Evolutionary conservation across 352 stramenopile species (phyloP).

Genomic region (Phytopythium helicoides): DNA sequence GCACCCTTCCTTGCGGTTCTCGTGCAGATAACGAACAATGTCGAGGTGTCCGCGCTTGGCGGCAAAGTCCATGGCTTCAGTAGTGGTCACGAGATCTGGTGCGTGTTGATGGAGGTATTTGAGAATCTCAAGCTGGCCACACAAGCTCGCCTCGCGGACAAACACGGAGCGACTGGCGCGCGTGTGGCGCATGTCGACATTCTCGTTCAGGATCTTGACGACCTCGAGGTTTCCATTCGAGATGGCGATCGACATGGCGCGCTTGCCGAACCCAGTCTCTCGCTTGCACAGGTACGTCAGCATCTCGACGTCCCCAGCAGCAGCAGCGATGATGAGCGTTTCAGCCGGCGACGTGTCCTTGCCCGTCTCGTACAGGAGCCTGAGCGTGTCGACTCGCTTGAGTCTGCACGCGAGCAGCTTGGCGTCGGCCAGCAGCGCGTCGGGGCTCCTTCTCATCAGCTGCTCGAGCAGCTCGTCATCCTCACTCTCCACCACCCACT

Average conservation of each 20-base stretch:
- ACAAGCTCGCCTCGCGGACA: conserved; percentile 28
- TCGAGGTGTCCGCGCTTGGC: conserved; percentile 19
- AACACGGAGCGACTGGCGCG: conserved; percentile 42
- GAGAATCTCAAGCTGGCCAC: conserved; percentile 29
- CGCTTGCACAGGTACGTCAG: conserved; percentile 40
- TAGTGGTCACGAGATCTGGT: conserved; percentile 21
- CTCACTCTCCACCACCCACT: conserved; percentile 36
- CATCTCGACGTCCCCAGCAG: conserved; percentile 43
- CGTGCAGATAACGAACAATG: conserved; percentile 25
- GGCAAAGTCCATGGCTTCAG: conserved; percentile 28
- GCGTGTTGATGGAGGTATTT: conserved; percentile 28
- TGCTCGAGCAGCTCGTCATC: conserved; percentile 27
- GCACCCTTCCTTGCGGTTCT: conserved; percentile 24
- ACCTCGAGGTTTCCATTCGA: conserved; percentile 38
- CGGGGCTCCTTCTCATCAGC: conserved; percentile 31
- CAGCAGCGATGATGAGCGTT: conserved; percentile 39
- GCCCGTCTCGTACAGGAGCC: conserved; percentile 51
- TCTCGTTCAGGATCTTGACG: conserved; percentile 46
- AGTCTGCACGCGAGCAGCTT: conserved; percentile 44
- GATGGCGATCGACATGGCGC: conserved; percentile 48
- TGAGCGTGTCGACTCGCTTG: conserved; percentile 43
- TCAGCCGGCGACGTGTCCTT: conserved; percentile 33
- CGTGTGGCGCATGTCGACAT: conserved; percentile 37
- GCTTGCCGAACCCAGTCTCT: conserved; percentile 54
- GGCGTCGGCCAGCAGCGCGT: conserved; percentile 31